Conservation (phyloP, 495 filamentous ascomycete species). For the Pseudomonodictys pantanalensis region DNA sequence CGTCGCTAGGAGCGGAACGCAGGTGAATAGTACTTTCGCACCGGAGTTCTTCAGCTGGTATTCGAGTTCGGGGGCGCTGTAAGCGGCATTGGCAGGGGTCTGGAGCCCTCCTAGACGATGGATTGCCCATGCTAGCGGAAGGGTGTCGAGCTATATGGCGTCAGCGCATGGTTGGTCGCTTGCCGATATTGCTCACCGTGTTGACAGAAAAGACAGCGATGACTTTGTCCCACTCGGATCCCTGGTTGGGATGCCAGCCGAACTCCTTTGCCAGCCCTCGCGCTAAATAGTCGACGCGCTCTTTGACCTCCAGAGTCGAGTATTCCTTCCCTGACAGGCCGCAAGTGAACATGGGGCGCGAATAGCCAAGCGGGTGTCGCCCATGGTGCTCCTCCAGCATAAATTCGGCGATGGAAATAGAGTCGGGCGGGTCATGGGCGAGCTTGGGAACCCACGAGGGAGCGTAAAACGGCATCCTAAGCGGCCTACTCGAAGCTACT, state of each 20-base stretch:
- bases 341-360: slow-evolving; percentile 76
- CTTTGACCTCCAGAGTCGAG: slow-evolving; percentile 61
- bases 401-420: slow-evolving; percentile 74
- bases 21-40: slow-evolving; percentile 76
- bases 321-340: slow-evolving; percentile 72
- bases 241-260: slow-evolving; percentile 70
- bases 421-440: slow-evolving; percentile 67
- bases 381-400: slow-evolving; percentile 74
- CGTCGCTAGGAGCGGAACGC: slow-evolving; percentile 66
- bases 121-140: slow-evolving; percentile 71
- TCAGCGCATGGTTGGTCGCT: neutral
- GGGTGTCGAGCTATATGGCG: slow-evolving; percentile 66
- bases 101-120: slow-evolving; percentile 74
- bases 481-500: neutral
- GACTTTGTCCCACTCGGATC: slow-evolving; percentile 84
- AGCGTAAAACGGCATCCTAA: slow-evolving; percentile 72
- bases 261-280: slow-evolving; percentile 68
- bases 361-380: slow-evolving; percentile 59
- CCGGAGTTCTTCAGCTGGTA: slow-evolving; percentile 76
- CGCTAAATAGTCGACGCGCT: slow-evolving; percentile 68
- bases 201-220: slow-evolving; percentile 75
- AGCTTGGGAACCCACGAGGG: slow-evolving; percentile 68
- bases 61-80: slow-evolving; percentile 69
- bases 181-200: slow-evolving; percentile 54
- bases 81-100: slow-evolving; percentile 80